Conservation (phyloP, 2,329 filamentous ascomycete species). For the Venturia carpophila region DNA sequence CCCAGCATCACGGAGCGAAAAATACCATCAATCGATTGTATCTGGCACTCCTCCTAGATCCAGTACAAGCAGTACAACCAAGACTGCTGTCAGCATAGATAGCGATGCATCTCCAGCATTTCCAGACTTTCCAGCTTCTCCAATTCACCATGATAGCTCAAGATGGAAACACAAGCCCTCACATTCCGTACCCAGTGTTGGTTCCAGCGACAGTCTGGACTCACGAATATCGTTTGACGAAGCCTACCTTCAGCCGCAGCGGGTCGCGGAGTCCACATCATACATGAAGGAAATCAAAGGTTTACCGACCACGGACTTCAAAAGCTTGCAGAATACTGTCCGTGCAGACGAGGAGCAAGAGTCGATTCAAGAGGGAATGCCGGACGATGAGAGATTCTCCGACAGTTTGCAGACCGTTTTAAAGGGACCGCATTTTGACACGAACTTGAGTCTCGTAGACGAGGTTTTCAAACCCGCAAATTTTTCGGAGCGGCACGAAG, state of each 20-base stretch:
- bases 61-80: constrained; percentile 2
- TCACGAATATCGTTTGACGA: constrained; percentile 5
- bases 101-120: neutral
- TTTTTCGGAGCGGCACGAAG: constrained; percentile 20
- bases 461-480: constrained; percentile 25
- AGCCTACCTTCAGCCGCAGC: neutral
- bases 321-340: neutral
- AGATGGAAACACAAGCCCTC: neutral
- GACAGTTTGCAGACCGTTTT: neutral
- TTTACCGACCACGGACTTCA: neutral
- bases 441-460: constrained; percentile 24
- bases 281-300: neutral
- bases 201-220: neutral
- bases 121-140: neutral
- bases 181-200: neutral
- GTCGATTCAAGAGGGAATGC: neutral
- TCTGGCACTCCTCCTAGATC: neutral
- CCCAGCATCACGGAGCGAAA: neutral
- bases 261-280: neutral
- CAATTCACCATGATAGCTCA: neutral
- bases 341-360: neutral
- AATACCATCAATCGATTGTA: neutral
- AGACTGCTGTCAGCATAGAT: neutral
- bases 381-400: neutral
- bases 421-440: neutral